phyloP scores from a whole-genome alignment of 2,329 filamentous ascomycete species.

The Diaporthe capsici region DNA sequence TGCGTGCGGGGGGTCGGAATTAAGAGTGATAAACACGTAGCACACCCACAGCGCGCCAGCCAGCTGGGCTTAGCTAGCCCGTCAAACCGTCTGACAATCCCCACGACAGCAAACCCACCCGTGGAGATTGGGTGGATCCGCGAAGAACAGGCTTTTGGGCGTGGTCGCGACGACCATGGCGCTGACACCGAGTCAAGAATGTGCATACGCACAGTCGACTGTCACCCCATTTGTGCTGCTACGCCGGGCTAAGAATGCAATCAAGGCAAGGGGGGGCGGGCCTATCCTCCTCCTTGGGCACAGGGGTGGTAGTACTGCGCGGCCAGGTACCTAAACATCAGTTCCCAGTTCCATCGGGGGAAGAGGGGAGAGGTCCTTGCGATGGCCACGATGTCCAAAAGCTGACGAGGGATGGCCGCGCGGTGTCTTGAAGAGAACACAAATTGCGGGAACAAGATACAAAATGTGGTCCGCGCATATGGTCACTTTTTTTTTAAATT shows the following conservation, averaged over 20 bases:
- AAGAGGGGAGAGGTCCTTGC: not conserved
- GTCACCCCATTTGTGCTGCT: conserved; percentile 23
- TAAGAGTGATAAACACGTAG: not conserved
- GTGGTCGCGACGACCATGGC: not conserved
- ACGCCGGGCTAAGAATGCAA: not conserved
- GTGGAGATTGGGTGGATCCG: conserved; percentile 25
- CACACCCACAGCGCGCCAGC: not conserved
- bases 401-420: not conserved
- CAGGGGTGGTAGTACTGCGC: not conserved
- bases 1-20: not conserved
- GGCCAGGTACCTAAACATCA: not conserved
- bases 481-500: not conserved
- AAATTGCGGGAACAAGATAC: not conserved
- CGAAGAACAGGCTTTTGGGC: conserved; percentile 18
- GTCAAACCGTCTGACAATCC: conserved; percentile 8
- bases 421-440: not conserved
- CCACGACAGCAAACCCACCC: conserved; percentile 18
- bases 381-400: not conserved
- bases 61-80: conserved; percentile 8
- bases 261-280: not conserved
- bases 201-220: conserved; percentile 19
- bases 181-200: conserved; percentile 3
- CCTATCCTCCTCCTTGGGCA: not conserved
- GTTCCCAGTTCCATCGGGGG: not conserved
- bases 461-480: conserved; percentile 2